Base-by-base conservation (phyloP, 495 filamentous ascomycete genomes). In the Trichocladium uniseriatum region DNA sequence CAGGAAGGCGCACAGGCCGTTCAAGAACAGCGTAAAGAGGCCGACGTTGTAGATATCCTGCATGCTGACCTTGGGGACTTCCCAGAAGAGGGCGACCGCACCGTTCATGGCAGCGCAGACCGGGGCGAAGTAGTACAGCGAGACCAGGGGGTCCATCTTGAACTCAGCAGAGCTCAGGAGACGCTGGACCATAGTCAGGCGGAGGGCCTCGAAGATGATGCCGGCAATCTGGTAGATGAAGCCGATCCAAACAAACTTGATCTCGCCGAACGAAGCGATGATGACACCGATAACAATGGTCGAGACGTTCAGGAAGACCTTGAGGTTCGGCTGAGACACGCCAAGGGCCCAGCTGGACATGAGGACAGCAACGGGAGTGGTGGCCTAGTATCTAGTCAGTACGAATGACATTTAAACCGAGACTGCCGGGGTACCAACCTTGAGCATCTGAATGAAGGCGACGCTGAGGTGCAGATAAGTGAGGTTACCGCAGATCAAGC, bases 131-230 rank as follows among this genome's bases (percentile, higher is more conserved):
- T 96, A 95, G 79, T 95, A 96, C 10, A 96, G 79, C 7, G 90
- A 95, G 31, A 96, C 89, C 34, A 95, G 78, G 43, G 89, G 89
- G 66, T 96, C 89, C 89, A 96, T 96, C 82, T 94, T 95, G 79
- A 81, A 94, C 72, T 94, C 89, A 43, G 86, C 75, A 10, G 84
- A 87, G 77, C 82, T 89, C 47, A 96, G 79, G 41, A 96, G 76
- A 37, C 81, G 81, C 74, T 95, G 83, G 38, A 96, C 87, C 84
- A 96, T 82, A 67, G 88, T 87, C 56, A 96, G 78, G 58, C 89
- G 86, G 56, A 87, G 82, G 45, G 89, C 89, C 72, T 96, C 89
- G 67, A 94, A 94, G 61, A 83, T 61, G 60, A 96, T 83, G 66
- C 90, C 89, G 47, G 71, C 80, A 43, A 84, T 68, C 70, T 96